phyloP scores from a whole-genome alignment of 371 early-diverging fungal species.

The Smittium mucronatum region DNA sequence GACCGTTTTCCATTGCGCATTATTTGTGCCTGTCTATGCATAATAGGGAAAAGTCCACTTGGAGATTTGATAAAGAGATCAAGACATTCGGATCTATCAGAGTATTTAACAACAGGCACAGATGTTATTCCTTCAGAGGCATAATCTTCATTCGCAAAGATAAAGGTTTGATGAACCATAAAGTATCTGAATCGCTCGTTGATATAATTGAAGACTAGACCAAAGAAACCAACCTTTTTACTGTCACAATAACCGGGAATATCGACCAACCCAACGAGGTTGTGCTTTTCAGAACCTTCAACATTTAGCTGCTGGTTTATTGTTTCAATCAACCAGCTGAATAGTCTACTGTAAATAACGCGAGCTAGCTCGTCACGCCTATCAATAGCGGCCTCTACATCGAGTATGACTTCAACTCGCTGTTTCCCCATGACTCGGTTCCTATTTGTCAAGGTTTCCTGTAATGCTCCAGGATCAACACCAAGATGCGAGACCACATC shows the following conservation, averaged over 20 bases:
- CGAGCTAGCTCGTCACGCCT: slow-evolving; percentile 69
- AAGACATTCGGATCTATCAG: slow-evolving; percentile 46
- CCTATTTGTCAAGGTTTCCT: slow-evolving; percentile 52
- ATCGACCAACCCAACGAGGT: slow-evolving; percentile 59
- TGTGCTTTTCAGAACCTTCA: slow-evolving; percentile 40
- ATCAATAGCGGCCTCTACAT: slow-evolving; percentile 50
- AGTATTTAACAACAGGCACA: slow-evolving; percentile 37
- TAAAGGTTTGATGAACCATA: slow-evolving; percentile 52
- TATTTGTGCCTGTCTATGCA: slow-evolving; percentile 43
- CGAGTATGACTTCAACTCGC: slow-evolving; percentile 70
- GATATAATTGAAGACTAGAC: slow-evolving; percentile 70
- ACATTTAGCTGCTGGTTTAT: slow-evolving; percentile 67
- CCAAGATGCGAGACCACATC: slow-evolving; percentile 65
- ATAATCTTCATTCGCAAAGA: slow-evolving; percentile 38
- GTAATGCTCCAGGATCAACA: slow-evolving; percentile 56
- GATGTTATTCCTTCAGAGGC: slow-evolving; percentile 37
- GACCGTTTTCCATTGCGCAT: slow-evolving; percentile 16
- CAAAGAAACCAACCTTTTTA: slow-evolving; percentile 49
- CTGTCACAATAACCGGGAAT: slow-evolving; percentile 48
- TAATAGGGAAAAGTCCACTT: slow-evolving; percentile 48
- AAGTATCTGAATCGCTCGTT: slow-evolving; percentile 65
- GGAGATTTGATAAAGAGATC: slow-evolving; percentile 39
- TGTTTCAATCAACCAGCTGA: slow-evolving; percentile 82
- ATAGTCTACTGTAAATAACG: slow-evolving; percentile 65
- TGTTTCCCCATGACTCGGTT: slow-evolving; percentile 57